A percentile compares a stretch with the other conserved stretches of the same genome.
phyloP scores from a whole-genome alignment of 257 asterid genomes.

The Petrea volubilis region DNA sequence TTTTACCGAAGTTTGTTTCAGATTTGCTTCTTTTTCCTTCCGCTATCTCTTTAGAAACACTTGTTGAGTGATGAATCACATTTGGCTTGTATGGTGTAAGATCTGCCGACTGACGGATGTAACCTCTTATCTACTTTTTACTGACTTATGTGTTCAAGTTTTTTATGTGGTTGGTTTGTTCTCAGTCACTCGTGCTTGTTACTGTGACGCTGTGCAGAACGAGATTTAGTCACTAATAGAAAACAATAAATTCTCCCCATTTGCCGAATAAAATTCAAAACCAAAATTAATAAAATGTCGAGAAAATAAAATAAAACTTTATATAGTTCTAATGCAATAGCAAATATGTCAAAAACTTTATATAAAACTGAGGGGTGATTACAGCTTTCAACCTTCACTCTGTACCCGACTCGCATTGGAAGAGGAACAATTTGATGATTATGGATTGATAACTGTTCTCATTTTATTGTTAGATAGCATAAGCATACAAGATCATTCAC shows the following conservation, averaged over 20 bases:
- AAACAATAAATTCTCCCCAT: too few species aligned
- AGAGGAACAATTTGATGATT: not conserved
- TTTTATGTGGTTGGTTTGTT: not conserved
- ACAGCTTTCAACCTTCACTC: too few species aligned
- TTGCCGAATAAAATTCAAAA: too few species aligned
- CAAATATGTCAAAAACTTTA: too few species aligned
- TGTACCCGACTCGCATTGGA: not conserved
- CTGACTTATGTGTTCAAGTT: not conserved
- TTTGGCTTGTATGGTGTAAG: not conserved
- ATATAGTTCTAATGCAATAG: too few species aligned
- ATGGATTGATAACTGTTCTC: not conserved
- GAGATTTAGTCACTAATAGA: too few species aligned
- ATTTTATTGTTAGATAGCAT: not conserved
- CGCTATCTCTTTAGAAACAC: not conserved
- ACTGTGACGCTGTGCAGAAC: too few species aligned
- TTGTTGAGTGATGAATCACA: not conserved
- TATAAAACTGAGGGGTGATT: too few species aligned
- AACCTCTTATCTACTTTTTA: not conserved
- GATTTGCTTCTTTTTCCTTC: not conserved
- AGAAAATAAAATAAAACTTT: too few species aligned
- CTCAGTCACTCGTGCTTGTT: not conserved
- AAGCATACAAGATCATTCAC: not conserved
- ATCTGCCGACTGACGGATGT: not conserved
- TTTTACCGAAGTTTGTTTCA: not conserved
- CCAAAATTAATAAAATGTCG: too few species aligned